A percentile compares a stretch with the other conserved stretches of the same genome.
Evolutionary conservation across 2,329 filamentous ascomycete genomes (phyloP).

Genomic region (Epichloe sp.): DNA sequence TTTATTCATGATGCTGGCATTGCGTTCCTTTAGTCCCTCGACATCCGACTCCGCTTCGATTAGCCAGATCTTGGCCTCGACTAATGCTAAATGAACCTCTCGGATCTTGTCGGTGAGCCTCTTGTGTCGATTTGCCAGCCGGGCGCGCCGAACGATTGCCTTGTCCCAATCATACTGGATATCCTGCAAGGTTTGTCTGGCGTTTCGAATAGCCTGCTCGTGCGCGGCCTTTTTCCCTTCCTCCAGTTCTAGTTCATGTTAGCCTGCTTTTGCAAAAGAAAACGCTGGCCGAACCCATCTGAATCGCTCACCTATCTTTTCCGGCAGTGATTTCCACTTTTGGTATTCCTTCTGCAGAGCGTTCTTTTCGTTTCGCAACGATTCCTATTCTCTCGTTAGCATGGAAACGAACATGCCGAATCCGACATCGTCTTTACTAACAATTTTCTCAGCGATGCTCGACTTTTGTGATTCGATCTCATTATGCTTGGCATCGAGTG

Average conservation of each 20-base stretch:
- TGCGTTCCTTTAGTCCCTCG: constrained; percentile 52
- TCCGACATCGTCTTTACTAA: constrained; percentile 11
- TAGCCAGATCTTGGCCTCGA: constrained; percentile 56
- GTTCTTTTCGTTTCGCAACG: constrained; percentile 49
- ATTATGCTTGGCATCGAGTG: constrained; percentile 24
- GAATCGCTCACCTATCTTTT: constrained; percentile 49
- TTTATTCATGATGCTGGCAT: constrained; percentile 41
- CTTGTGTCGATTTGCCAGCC: constrained; percentile 38
- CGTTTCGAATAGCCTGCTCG: constrained; percentile 20
- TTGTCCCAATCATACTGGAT: constrained; percentile 43
- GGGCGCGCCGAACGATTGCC: constrained; percentile 41
- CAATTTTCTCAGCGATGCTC: constrained; percentile 26
- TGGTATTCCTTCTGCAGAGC: constrained; percentile 52
- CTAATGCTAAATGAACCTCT: constrained; percentile 45
- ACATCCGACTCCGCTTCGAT: constrained; percentile 79
- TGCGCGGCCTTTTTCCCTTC: constrained; percentile 18
- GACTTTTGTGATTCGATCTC: constrained; percentile 30
- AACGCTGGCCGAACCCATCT: neutral
- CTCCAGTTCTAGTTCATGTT: constrained; percentile 21
- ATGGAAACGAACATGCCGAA: constrained; percentile 5
- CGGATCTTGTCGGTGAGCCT: constrained; percentile 50
- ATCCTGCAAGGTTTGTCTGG: constrained; percentile 27
- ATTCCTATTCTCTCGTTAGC: constrained; percentile 23
- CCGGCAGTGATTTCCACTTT: constrained; percentile 53
- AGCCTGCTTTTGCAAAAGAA: constrained; percentile 7